A percentile compares a stretch with the other conserved stretches of the same genome.
Conservation (phyloP, 1,284 basidiomycete genomes). For the Ustilago curta region DNA sequence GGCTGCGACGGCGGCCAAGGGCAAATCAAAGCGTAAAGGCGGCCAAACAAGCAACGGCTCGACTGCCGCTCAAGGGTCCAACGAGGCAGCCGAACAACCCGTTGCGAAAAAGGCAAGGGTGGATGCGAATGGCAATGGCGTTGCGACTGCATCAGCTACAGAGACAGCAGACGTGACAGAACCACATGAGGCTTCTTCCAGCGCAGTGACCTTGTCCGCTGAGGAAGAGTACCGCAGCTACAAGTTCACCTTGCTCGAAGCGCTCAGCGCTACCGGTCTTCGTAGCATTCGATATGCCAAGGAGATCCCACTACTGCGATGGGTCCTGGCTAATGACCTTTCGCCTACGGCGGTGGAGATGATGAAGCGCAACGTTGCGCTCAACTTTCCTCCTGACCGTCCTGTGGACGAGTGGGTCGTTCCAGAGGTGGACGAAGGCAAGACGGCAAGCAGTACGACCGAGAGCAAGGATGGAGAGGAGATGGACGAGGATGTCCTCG, state of each 20-base stretch:
- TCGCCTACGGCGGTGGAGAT: slow-evolving; percentile 85
- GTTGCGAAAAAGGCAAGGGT: slow-evolving; percentile 26
- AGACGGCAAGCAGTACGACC: background rate
- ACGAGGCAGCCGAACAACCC: slow-evolving; percentile 6
- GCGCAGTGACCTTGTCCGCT: background rate
- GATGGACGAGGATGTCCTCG: slow-evolving; percentile 42
- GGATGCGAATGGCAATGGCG: slow-evolving; percentile 12
- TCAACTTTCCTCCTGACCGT: slow-evolving; percentile 80
- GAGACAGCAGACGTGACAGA: background rate
- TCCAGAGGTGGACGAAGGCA: slow-evolving; percentile 13
- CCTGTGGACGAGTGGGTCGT: slow-evolving; percentile 57
- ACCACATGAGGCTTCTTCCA: background rate
- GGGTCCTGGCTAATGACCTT: slow-evolving; percentile 91
- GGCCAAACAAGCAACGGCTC: slow-evolving; percentile 13
- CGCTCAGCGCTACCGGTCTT: slow-evolving; percentile 93
- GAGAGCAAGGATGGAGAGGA: slow-evolving; percentile 3
- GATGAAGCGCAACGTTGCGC: slow-evolving; percentile 88
- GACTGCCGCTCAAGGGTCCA: background rate
- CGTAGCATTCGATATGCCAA: slow-evolving; percentile 97
- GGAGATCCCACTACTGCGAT: slow-evolving; percentile 93
- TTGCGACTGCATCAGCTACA: slow-evolving; percentile 5
- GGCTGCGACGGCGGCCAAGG: slow-evolving; percentile 39
- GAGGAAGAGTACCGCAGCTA: slow-evolving; percentile 73
- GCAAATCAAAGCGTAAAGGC: slow-evolving; percentile 41
- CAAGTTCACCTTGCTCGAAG: slow-evolving; percentile 88